These are phyloP conservation scores for Monosporozyma aerobia DNA, from an alignment of 805 yeast species.

Conservation along the genomic window DNA sequence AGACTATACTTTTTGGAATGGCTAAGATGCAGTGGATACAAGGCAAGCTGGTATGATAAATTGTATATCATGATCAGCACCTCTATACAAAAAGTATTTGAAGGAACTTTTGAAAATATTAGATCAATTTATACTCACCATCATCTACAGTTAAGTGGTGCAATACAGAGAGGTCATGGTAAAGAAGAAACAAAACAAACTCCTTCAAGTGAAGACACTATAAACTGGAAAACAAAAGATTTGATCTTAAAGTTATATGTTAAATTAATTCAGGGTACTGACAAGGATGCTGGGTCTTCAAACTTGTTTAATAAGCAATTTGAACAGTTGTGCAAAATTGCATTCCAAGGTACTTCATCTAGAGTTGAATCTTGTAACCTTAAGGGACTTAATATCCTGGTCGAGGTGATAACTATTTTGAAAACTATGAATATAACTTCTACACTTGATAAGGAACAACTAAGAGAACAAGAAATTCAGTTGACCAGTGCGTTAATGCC, in stretches of 20 bases:
- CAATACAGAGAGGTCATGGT: background rate
- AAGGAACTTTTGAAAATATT: conserved; percentile 35
- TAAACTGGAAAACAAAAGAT: background rate
- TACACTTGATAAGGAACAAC: conserved; percentile 55
- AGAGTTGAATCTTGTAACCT: conserved; percentile 50
- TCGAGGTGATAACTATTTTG: conserved; percentile 50
- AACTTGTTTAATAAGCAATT: background rate
- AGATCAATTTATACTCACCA: conserved; percentile 15
- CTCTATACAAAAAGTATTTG: conserved; percentile 36
- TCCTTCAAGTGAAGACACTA: conserved; percentile 12
- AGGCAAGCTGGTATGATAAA: conserved; percentile 48
- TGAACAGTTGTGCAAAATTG: conserved; percentile 48
- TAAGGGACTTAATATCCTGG: conserved; percentile 58
- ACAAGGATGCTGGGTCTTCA: conserved; percentile 5
- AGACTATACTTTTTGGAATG: conserved; percentile 45
- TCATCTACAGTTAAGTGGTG: background rate
- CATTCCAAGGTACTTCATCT: conserved; percentile 76
- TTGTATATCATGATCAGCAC: conserved; percentile 41
- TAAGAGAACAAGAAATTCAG: conserved; percentile 93
- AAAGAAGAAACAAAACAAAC: conserved; percentile 40
- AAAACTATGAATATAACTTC: conserved; percentile 56
- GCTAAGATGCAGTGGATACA: conserved; percentile 43
- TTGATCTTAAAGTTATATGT: background rate
- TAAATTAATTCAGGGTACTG: conserved; percentile 20
- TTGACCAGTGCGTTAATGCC: conserved; percentile 84